Evolutionary conservation across 805 yeast species (phyloP).

Genomic region (Nematodospora valgi): DNA sequence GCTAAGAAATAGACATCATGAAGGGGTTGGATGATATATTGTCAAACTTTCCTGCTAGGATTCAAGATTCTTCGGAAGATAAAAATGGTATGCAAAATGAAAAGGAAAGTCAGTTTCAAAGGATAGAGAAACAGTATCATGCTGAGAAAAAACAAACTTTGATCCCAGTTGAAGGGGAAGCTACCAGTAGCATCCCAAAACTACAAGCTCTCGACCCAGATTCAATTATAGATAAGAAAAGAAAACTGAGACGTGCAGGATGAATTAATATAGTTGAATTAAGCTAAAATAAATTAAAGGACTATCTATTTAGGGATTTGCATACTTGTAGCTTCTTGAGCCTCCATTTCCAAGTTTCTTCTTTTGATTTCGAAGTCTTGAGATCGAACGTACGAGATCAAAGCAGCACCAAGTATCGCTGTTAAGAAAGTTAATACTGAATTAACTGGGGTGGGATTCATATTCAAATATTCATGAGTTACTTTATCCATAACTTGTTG

Average conservation of each 20-base stretch:
- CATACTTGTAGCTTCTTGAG: conserved; percentile 52
- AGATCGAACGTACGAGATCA: conserved; percentile 43
- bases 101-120: background rate
- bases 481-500: conserved; percentile 67
- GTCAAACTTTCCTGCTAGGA: conserved; percentile 12
- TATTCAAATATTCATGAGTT: conserved; percentile 64
- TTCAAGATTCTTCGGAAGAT: background rate
- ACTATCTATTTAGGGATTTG: conserved; percentile 43
- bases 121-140: background rate
- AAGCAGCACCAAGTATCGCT: conserved; percentile 43
- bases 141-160: conserved; percentile 1
- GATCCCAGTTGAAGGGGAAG: conserved; percentile 2
- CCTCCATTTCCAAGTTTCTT: conserved; percentile 56
- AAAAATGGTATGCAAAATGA: background rate
- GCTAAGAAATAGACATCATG: conserved; percentile 12
- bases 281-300: too few species aligned
- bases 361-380: conserved; percentile 44
- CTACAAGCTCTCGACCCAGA: conserved; percentile 25
- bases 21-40: conserved; percentile 13
- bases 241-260: background rate
- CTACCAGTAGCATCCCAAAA: conserved; percentile 15
- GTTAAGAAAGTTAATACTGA: conserved; percentile 52
- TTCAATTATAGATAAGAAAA: background rate
- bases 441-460: conserved; percentile 83
- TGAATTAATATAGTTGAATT: conserved; percentile 6